Evolutionary conservation across 768 basidiomycete species (phyloP), one percentile per base, ranked within the genome.

Genomic region (Kwoniella botswanensis): DNA sequence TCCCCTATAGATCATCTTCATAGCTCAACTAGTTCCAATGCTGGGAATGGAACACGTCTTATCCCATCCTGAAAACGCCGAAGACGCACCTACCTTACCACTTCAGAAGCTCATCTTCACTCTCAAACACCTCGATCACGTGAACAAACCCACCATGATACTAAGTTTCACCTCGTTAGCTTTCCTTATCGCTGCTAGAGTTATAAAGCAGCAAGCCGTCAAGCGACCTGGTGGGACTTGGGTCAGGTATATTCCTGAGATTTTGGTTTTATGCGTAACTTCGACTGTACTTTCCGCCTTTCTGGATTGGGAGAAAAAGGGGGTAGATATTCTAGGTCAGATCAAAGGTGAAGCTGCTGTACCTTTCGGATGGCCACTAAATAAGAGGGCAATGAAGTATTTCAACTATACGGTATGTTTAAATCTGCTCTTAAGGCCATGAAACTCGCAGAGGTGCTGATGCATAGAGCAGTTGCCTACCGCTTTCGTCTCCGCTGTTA

Each of bases 181-280:
- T 10, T 84, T 88, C 18, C 87, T 99, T 42, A 85, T 98, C 43
- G 76, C 87, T 6, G 80, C 91, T 4, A 86, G 92, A 24, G 54
- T 83, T 0, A n/a, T 74, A 59, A 86, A 86, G 71, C 72, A 76
- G 10, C 59, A 65, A 54, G 79, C 85, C 58, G 78, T 90, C 77
- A 92, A 92, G 77, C 84, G 85, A 29, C 83, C 80, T n/a, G 75
- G 79, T 52, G 75, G 74, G 87, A 88, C 90, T 86, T 84, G 82
- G 86, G 88, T 96, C 57, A 90, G 90, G 75, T 90, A 90, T 17
- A 76, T 98, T 9, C 96, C 95, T 0, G 95, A 98, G 83, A 94
- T 99, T 15, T 86, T 99, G 43, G 80, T 98, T 7, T 90, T 93
- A 24, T 95, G 98, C 2, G 88, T 93, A 2, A 82, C 88, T 2